Evolutionary conservation across 2,329 filamentous ascomycete genomes (phyloP).

Genomic region (Penicillium sp.): DNA sequence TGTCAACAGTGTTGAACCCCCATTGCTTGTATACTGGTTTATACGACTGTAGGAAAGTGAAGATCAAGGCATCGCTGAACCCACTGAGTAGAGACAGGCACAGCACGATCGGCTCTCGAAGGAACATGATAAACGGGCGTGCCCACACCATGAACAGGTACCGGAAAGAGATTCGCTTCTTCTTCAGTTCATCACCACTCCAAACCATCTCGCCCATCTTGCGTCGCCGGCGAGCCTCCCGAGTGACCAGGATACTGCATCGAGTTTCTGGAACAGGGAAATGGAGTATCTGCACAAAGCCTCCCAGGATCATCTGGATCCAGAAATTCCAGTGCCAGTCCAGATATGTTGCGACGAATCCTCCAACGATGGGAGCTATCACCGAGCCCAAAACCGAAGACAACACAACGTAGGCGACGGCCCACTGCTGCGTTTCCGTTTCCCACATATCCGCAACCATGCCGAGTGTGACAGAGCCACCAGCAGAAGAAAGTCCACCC

Average conservation of each 20-base stretch:
- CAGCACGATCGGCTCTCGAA: slow-evolving; percentile 66
- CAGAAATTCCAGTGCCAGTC: slow-evolving; percentile 65
- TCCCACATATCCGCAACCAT: slow-evolving; percentile 67
- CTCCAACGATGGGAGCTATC: slow-evolving; percentile 53
- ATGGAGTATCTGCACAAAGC: slow-evolving; percentile 54
- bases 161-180: slow-evolving; percentile 56
- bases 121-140: slow-evolving; percentile 65
- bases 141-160: slow-evolving; percentile 61
- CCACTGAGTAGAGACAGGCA: slow-evolving; percentile 64
- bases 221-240: slow-evolving; percentile 59
- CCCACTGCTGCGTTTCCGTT: slow-evolving; percentile 59
- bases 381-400: slow-evolving; percentile 58
- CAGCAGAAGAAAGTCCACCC: slow-evolving; percentile 63
- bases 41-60: slow-evolving; percentile 67
- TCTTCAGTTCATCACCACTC: slow-evolving; percentile 70
- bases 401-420: slow-evolving; percentile 62
- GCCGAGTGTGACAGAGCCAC: slow-evolving; percentile 65
- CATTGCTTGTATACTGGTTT: slow-evolving; percentile 62
- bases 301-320: slow-evolving; percentile 62
- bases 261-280: slow-evolving; percentile 60
- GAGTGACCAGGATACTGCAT: slow-evolving; percentile 59
- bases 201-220: slow-evolving; percentile 63
- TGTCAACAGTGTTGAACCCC: slow-evolving; percentile 54
- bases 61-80: slow-evolving; percentile 66
- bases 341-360: slow-evolving; percentile 52